Conservation (phyloP, 768 basidiomycete genomes). For the Suillus occidentalis region DNA sequence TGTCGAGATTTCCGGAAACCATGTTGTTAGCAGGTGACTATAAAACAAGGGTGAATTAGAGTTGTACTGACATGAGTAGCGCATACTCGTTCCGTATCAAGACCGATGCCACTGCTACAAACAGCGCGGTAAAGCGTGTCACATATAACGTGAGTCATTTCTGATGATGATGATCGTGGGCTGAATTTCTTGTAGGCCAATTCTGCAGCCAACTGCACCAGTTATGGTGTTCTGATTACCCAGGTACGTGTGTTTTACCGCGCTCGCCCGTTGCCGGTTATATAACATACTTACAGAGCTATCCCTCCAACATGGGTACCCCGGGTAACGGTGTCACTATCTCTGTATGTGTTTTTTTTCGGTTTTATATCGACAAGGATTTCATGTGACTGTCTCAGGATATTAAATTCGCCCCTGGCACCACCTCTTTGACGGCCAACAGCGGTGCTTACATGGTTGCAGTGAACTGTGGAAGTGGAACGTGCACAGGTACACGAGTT, state of each 20-base stretch:
- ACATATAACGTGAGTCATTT: slow-evolving; percentile 43
- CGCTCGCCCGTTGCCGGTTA: background rate
- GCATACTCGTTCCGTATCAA: slow-evolving; percentile 64
- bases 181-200: slow-evolving; percentile 42
- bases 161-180: background rate
- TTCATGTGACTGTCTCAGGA: slow-evolving; percentile 32
- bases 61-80: slow-evolving; percentile 27
- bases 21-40: slow-evolving; percentile 51
- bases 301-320: slow-evolving; percentile 50
- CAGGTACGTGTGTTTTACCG: slow-evolving; percentile 35
- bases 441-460: slow-evolving; percentile 46
- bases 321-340: slow-evolving; percentile 59
- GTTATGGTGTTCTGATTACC: slow-evolving; percentile 61
- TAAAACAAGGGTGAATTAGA: background rate
- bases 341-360: slow-evolving; percentile 41
- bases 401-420: slow-evolving; percentile 46
- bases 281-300: slow-evolving; percentile 40
- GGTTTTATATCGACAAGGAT: background rate
- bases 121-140: slow-evolving; percentile 48
- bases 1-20: slow-evolving; percentile 52
- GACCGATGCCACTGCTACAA: slow-evolving; percentile 44
- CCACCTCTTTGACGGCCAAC: slow-evolving; percentile 43
- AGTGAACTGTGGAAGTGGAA: slow-evolving; percentile 54
- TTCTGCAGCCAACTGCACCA: slow-evolving; percentile 45
- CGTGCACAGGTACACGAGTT: slow-evolving; percentile 45